phyloP scores from a whole-genome alignment of 78 protist genomes.

The Corallochytrium limacisporum region DNA sequence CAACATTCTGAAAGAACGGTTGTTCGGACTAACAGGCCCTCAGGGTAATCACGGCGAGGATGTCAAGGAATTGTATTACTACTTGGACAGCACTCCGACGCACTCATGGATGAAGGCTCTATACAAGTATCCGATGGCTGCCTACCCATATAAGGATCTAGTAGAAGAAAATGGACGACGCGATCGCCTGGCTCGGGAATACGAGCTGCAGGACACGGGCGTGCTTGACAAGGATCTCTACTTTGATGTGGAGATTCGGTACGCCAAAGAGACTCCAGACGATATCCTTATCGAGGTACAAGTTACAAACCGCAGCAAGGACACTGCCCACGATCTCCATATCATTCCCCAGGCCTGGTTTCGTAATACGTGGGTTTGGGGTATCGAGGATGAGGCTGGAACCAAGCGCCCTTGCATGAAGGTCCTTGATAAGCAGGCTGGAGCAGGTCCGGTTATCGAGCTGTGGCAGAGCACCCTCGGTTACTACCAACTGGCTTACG shows the following conservation, averaged over 20 bases:
- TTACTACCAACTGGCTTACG: background rate
- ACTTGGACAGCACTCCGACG: slow-evolving; percentile 43
- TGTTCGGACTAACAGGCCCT: slow-evolving; percentile 43
- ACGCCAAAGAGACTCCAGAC: slow-evolving; percentile 47
- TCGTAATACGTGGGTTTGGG: slow-evolving; percentile 76
- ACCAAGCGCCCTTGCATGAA: background rate
- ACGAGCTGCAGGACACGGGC: slow-evolving; percentile 55
- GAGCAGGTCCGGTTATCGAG: background rate
- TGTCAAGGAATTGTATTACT: slow-evolving; percentile 52
- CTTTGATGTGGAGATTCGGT: slow-evolving; percentile 36
- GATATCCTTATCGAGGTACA: slow-evolving; percentile 36
- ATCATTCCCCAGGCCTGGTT: slow-evolving; percentile 57
- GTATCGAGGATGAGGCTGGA: slow-evolving; percentile 18
- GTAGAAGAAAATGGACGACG: too few relatives aligned
- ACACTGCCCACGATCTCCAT: slow-evolving; percentile 11
- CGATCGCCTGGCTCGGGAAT: slow-evolving; percentile 37
- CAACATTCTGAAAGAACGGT: slow-evolving; percentile 66
- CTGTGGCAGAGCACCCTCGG: background rate
- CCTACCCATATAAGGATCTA: background rate
- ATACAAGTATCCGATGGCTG: slow-evolving; percentile 62
- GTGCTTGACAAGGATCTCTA: slow-evolving; percentile 26
- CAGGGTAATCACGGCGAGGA: slow-evolving; percentile 27
- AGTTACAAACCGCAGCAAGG: slow-evolving; percentile 23
- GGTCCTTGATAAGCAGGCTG: background rate
- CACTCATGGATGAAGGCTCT: slow-evolving; percentile 43